phyloP scores from a whole-genome alignment of 306 rosid species.

The Corylus americana region DNA sequence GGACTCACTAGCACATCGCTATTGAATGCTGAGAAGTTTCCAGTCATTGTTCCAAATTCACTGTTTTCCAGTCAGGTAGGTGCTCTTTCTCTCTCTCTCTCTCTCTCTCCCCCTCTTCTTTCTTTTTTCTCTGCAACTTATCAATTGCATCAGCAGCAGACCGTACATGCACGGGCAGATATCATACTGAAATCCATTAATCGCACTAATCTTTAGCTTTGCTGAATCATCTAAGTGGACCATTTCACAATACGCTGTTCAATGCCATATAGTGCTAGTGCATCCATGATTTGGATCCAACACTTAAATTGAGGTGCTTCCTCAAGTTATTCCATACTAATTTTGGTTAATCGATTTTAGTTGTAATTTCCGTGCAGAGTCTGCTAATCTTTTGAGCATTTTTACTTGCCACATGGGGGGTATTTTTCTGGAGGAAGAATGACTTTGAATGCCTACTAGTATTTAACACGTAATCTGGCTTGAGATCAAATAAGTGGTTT shows the following conservation, averaged over 20 bases:
- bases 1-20: slow-evolving; percentile 85
- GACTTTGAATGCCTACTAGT: neutral
- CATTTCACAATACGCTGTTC: neutral
- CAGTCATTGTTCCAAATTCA: slow-evolving; percentile 86
- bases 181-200: neutral
- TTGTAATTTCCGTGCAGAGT: neutral
- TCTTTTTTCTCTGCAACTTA: slow-evolving; percentile 19
- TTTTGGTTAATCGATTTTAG: neutral
- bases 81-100: neutral
- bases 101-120: neutral
- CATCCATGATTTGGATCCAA: neutral
- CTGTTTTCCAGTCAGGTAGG: slow-evolving; percentile 84
- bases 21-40: slow-evolving; percentile 85
- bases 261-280: neutral
- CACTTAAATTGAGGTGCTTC: neutral
- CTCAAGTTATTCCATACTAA: neutral
- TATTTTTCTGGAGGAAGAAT: neutral
- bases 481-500: neutral
- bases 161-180: neutral
- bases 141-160: neutral
- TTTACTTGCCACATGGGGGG: neutral
- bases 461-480: neutral
- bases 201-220: slow-evolving; percentile 7
- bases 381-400: neutral
- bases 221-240: neutral